These are phyloP conservation scores for Calamus simplicifolius DNA, from an alignment of 176 grass and related monocot species.

Conservation along the genomic window DNA sequence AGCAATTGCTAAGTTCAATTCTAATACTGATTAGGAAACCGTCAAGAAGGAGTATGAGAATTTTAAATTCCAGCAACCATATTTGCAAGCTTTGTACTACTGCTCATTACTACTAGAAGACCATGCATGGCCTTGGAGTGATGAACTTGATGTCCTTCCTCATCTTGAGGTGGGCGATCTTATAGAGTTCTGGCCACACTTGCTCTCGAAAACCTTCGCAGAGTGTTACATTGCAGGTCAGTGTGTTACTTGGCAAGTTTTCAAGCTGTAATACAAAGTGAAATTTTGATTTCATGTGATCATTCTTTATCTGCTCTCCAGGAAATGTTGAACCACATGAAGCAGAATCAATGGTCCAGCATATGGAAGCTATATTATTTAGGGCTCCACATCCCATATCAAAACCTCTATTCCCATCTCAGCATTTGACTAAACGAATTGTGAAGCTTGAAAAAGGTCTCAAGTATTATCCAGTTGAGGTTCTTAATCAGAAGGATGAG, in stretches of 20 bases:
- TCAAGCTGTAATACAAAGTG: no score
- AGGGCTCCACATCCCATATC: conserved; percentile 34
- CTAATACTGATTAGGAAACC: conserved; percentile 59
- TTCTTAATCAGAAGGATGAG: conserved; percentile 65
- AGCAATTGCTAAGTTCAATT: not conserved
- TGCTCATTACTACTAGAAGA: conserved; percentile 67
- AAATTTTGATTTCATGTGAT: conserved; percentile 1
- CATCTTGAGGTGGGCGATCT: conserved; percentile 56
- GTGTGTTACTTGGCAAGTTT: conserved; percentile 16
- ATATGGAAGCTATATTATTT: conserved; percentile 66
- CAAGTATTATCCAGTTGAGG: conserved; percentile 49
- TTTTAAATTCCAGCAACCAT: conserved; percentile 76
- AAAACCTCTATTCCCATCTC: conserved; percentile 68
- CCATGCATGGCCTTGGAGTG: conserved; percentile 72
- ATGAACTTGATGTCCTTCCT: conserved; percentile 69
- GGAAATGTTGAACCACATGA: conserved; percentile 76
- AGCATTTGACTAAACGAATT: conserved; percentile 80
- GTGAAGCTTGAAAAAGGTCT: conserved; percentile 90
- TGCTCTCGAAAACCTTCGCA: conserved; percentile 69
- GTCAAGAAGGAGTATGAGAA: conserved; percentile 70
- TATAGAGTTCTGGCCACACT: conserved; percentile 36
- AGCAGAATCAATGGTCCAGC: conserved; percentile 50
- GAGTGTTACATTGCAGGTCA: conserved; percentile 83
- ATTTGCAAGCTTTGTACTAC: conserved; percentile 66
- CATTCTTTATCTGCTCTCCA: conserved; percentile 10